phyloP scores from a whole-genome alignment of 805 yeast genomes.

The Wickerhamiella domercqiae region DNA sequence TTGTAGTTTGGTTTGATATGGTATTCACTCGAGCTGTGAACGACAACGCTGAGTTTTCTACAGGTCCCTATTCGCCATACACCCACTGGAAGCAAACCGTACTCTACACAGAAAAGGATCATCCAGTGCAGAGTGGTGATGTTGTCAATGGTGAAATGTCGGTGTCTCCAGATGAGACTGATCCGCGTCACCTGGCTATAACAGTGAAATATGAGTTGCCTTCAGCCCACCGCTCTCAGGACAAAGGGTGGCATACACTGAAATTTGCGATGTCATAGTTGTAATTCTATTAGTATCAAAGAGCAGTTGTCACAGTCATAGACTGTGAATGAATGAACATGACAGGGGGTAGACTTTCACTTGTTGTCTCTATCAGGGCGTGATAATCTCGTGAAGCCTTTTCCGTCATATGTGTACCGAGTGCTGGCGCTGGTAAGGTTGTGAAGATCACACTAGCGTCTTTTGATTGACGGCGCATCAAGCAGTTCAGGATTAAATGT shows the following conservation, averaged over 20 bases:
- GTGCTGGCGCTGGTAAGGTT: constrained; percentile 75
- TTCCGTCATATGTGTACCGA: constrained; percentile 63
- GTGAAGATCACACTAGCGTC: constrained; percentile 66
- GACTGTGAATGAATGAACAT: constrained; percentile 79
- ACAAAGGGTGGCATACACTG: constrained; percentile 3
- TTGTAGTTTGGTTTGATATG: constrained; percentile 89
- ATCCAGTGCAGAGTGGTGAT: constrained; percentile 67
- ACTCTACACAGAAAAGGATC: constrained; percentile 70
- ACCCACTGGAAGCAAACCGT: constrained; percentile 99
- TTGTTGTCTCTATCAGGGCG: constrained; percentile 63
- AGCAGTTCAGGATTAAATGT: constrained; percentile 71
- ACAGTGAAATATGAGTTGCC: constrained; percentile 35
- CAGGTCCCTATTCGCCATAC: constrained; percentile 87
- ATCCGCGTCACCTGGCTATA: constrained; percentile 85
- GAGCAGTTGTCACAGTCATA: constrained; percentile 89
- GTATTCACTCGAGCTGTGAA: constrained; percentile 45
- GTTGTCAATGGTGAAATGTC: constrained; percentile 52
- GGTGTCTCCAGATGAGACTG: constrained; percentile 57
- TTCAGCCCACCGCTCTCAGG: constrained; percentile 1
- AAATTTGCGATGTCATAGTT: constrained; percentile 9
- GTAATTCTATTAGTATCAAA: no score
- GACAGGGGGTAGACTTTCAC: constrained; percentile 68
- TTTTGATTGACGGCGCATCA: constrained; percentile 53
- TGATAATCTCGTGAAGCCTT: constrained; percentile 61
- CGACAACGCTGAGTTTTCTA: constrained; percentile 53